Conservation (phyloP, 2,329 filamentous ascomycete species). For the Fusarium continuum region DNA sequence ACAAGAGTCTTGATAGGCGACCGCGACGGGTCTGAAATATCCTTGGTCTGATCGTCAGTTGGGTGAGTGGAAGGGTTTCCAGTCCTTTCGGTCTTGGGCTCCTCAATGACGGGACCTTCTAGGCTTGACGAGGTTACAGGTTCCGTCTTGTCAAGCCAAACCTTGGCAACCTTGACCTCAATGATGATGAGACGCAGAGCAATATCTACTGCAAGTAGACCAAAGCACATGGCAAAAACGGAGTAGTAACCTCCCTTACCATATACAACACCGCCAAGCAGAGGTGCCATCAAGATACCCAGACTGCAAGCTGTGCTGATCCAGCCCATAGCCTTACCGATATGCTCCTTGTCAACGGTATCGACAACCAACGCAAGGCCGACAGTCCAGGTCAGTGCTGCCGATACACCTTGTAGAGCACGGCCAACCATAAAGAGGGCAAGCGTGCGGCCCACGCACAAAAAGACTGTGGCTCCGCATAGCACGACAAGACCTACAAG, state of each 20-base stretch:
- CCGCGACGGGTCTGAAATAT: not conserved
- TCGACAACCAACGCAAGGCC: constrained; percentile 50
- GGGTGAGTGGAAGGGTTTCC: not conserved
- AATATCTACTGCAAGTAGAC: constrained; percentile 47
- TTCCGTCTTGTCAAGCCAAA: constrained; percentile 37
- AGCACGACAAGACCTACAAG: constrained; percentile 46
- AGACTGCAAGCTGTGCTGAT: constrained; percentile 47
- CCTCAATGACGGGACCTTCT: not conserved
- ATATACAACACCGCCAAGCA: constrained; percentile 49
- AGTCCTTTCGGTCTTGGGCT: not conserved
- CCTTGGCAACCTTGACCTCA: constrained; percentile 46
- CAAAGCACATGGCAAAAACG: constrained; percentile 51
- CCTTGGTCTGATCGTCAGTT: constrained; percentile 1
- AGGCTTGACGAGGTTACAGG: not conserved
- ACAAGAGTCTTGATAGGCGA: constrained; percentile 39
- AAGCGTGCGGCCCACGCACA: constrained; percentile 46
- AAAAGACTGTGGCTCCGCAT: constrained; percentile 44
- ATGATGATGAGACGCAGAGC: constrained; percentile 46
- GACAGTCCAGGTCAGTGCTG: constrained; percentile 50
- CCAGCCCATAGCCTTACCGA: constrained; percentile 49
- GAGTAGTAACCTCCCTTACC: constrained; percentile 47
- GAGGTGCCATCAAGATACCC: constrained; percentile 46
- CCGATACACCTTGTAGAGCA: constrained; percentile 47
- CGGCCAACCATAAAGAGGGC: constrained; percentile 48
- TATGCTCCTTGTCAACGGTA: constrained; percentile 44